Conservation (phyloP, 1,284 basidiomycete genomes). For the Inonotus hispidus region DNA sequence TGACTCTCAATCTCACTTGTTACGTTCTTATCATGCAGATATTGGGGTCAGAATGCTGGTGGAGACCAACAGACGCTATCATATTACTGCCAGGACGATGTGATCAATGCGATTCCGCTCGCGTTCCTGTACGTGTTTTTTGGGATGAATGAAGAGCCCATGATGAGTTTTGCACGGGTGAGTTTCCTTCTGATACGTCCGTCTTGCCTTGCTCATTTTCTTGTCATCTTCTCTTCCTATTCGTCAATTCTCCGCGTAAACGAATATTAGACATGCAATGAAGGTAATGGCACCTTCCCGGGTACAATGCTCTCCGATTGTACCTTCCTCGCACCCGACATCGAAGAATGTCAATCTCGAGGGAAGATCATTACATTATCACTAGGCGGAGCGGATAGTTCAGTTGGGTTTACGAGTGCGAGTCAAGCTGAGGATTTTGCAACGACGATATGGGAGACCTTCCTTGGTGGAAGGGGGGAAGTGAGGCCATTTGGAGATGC, state of each 20-base stretch:
- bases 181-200: slow-evolving; percentile 14
- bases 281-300: slow-evolving; percentile 22
- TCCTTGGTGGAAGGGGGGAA: slow-evolving; percentile 26
- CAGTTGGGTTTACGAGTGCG: slow-evolving; percentile 23
- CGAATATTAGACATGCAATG: slow-evolving; percentile 18
- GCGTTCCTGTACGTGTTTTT: slow-evolving; percentile 28
- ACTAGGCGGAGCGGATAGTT: slow-evolving; percentile 27
- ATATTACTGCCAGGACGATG: slow-evolving; percentile 23
- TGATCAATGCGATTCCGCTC: slow-evolving; percentile 26
- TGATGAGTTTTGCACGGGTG: slow-evolving; percentile 27
- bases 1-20: neutral
- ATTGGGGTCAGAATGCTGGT: slow-evolving; percentile 18
- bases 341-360: slow-evolving; percentile 26
- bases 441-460: slow-evolving; percentile 26
- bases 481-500: slow-evolving; percentile 27
- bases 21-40: slow-evolving; percentile 2
- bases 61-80: slow-evolving; percentile 15
- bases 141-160: slow-evolving; percentile 25
- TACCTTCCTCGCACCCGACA: slow-evolving; percentile 23
- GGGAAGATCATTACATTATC: slow-evolving; percentile 28
- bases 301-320: slow-evolving; percentile 28
- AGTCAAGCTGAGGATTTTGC: slow-evolving; percentile 22
- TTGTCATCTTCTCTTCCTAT: neutral
- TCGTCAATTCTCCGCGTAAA: neutral
- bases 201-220: slow-evolving; percentile 5